These are phyloP conservation scores for Pleurotus pulmonarius DNA, from an alignment of 768 basidiomycete species.

Conservation along the genomic window DNA sequence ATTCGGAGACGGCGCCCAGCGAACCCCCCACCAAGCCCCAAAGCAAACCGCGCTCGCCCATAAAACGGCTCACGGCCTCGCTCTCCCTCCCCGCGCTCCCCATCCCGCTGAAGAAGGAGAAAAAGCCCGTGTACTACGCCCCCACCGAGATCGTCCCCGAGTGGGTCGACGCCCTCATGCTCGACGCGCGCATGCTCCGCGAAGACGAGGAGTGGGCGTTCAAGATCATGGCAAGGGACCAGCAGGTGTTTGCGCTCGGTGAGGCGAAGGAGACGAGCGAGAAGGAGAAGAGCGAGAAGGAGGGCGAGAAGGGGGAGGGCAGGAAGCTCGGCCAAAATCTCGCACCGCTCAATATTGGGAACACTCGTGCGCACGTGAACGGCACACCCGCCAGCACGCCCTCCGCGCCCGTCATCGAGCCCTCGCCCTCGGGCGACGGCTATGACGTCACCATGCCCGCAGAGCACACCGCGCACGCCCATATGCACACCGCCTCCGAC, in stretches of 20 bases:
- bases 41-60: too few relatives aligned
- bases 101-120: background rate
- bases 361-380: too few relatives aligned
- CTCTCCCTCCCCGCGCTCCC: too few relatives aligned
- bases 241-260: background rate
- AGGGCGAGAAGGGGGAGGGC: background rate
- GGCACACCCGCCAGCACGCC: background rate
- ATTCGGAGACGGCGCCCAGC: background rate
- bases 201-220: conserved; percentile 23
- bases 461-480: background rate
- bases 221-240: background rate
- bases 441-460: background rate
- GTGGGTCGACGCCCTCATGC: conserved; percentile 34
- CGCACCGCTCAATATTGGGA: too few relatives aligned
- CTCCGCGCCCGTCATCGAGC: background rate
- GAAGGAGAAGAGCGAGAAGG: background rate
- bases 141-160: conserved; percentile 32
- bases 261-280: background rate
- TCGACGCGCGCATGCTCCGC: conserved; percentile 25
- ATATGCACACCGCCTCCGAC: background rate
- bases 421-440: background rate
- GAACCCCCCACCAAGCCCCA: too few relatives aligned
- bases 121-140: conserved; percentile 32
- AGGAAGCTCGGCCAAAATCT: background rate
- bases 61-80: too few relatives aligned